Conservation (phyloP, 176 grass and related monocot species). For the Musa acuminata region DNA sequence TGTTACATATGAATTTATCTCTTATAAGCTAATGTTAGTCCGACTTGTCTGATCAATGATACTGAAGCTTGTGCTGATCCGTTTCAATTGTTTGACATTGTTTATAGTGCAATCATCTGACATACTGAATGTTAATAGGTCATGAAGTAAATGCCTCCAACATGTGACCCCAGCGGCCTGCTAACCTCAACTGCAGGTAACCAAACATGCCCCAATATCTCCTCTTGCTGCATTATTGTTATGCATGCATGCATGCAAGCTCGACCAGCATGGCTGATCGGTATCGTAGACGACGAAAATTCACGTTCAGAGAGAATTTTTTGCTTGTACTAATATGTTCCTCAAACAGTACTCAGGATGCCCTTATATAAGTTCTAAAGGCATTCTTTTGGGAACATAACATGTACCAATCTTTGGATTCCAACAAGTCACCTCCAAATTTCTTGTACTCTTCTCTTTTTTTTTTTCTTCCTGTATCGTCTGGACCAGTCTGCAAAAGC, state of each 20-base stretch:
- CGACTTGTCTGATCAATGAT: too few relatives aligned
- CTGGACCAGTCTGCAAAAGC: too few relatives aligned
- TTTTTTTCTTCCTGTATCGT: too few relatives aligned
- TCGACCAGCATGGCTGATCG: neutral
- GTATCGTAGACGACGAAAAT: neutral
- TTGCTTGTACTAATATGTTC: too few relatives aligned
- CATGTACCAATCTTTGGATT: neutral
- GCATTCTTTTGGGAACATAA: neutral
- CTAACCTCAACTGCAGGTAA: neutral
- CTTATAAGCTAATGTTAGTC: too few relatives aligned
- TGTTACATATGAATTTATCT: too few relatives aligned
- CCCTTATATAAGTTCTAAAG: neutral
- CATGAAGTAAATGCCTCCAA: neutral
- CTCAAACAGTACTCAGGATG: neutral
- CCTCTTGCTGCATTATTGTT: neutral
- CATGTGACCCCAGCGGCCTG: neutral
- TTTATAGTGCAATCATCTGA: too few relatives aligned
- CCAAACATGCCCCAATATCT: neutral
- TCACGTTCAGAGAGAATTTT: too few relatives aligned
- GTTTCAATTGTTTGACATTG: too few relatives aligned
- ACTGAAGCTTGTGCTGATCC: too few relatives aligned
- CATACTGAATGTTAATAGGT: neutral
- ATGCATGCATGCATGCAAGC: neutral
- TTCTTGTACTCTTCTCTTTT: too few relatives aligned
- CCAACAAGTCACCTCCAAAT: too few relatives aligned